Conservation (phyloP, 441 rosid species). For the Euphorbia corollata region DNA sequence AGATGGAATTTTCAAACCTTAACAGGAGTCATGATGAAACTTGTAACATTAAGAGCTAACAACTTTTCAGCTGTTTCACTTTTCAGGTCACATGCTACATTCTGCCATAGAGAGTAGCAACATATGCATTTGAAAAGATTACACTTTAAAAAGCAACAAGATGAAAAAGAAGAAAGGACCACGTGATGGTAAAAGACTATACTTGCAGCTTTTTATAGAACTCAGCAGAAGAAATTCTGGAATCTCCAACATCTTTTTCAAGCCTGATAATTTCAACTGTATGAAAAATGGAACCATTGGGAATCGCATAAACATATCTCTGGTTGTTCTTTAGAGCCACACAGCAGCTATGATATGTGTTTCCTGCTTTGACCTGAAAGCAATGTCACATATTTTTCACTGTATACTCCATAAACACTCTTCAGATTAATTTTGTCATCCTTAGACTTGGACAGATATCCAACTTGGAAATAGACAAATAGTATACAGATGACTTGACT, state of each 20-base stretch:
- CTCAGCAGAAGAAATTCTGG: conserved; percentile 46
- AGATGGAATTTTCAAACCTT: conserved; percentile 52
- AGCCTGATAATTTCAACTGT: conserved; percentile 52
- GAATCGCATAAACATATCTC: conserved; percentile 88
- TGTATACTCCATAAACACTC: neutral
- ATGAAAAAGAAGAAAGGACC: conserved; percentile 7
- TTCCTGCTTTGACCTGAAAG: conserved; percentile 75
- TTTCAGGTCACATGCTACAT: conserved; percentile 60
- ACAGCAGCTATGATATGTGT: conserved; percentile 72
- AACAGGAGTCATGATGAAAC: conserved; percentile 73
- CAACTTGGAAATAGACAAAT: neutral
- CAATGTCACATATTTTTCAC: conserved; percentile 10
- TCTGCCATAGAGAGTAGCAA: conserved; percentile 38
- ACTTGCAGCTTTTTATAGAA: conserved; percentile 69
- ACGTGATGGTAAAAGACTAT: conserved; percentile 3
- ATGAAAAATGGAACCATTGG: conserved; percentile 53
- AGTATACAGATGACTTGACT: neutral
- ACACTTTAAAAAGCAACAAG: neutral
- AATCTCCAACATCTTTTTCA: conserved; percentile 69
- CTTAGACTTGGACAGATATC: neutral
- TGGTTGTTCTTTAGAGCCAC: conserved; percentile 70
- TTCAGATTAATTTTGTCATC: neutral
- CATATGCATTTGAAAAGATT: conserved; percentile 12
- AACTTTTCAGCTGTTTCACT: conserved; percentile 61
- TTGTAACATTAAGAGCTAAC: conserved; percentile 63